Conservation (phyloP, 192 early-diverging fungal genomes). For the Gigaspora rosea region DNA sequence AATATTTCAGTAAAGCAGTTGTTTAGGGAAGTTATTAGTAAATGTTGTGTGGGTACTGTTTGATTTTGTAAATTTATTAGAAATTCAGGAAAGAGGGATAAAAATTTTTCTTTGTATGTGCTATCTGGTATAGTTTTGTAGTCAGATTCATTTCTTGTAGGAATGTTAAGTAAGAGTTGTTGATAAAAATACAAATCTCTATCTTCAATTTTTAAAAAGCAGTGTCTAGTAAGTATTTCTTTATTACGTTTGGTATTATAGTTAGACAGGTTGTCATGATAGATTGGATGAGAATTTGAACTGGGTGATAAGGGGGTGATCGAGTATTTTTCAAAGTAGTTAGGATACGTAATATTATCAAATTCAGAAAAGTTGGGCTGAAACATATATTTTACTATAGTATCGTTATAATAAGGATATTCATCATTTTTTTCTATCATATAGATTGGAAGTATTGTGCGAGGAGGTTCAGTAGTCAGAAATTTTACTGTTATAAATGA, state of each 20-base stretch:
- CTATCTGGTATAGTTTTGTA: not conserved
- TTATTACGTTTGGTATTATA: not conserved
- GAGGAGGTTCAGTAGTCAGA: not conserved
- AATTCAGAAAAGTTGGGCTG: not conserved
- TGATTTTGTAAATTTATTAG: slow-evolving; percentile 1
- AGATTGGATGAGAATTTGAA: not conserved
- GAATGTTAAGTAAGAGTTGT: not conserved
- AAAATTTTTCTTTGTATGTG: not conserved
- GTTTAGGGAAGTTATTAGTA: not conserved
- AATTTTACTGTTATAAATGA: slow-evolving; percentile 8
- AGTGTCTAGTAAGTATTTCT: not conserved
- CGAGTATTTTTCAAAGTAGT: not conserved
- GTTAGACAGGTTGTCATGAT: not conserved
- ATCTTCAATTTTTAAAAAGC: not conserved
- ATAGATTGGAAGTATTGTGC: not conserved
- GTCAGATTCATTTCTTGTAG: not conserved
- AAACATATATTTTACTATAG: not conserved
- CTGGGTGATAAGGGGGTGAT: not conserved
- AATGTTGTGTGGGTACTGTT: not conserved
- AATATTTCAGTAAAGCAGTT: not conserved
- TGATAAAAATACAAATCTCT: not conserved
- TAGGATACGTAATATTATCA: not conserved
- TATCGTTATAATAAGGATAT: not conserved
- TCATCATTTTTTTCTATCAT: not conserved
- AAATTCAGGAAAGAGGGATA: not conserved